A percentile compares a stretch with the other conserved stretches of the same genome.
Conservation (phyloP, 768 basidiomycete genomes). For the Agaricus sinodeliciosus region DNA sequence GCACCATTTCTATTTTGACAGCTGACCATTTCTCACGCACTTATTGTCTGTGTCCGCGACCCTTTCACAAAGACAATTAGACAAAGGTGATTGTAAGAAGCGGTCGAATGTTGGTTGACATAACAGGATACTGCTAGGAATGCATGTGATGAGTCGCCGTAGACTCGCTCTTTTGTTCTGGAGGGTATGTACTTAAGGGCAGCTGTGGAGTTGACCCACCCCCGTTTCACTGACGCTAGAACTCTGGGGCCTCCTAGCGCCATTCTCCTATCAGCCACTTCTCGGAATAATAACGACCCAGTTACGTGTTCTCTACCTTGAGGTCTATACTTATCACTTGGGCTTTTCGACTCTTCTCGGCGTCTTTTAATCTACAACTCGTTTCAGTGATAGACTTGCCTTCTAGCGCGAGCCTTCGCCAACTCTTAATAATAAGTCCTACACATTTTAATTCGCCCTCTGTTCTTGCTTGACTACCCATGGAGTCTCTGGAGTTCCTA, state of each 20-base stretch:
- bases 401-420: not conserved
- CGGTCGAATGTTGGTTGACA: no score
- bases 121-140: not conserved
- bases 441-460: not conserved
- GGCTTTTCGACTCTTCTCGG: not conserved
- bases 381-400: constrained; percentile 3
- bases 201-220: not conserved
- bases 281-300: not conserved
- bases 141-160: constrained; percentile 3
- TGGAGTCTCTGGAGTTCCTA: constrained; percentile 12
- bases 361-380: not conserved
- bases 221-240: constrained; percentile 3
- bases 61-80: constrained; percentile 1
- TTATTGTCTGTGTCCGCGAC: not conserved
- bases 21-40: not conserved
- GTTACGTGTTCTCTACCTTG: not conserved
- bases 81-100: no score
- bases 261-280: not conserved
- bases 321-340: not conserved
- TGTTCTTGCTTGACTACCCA: constrained; percentile 7
- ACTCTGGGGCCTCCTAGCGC: constrained; percentile 7
- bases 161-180: constrained; percentile 15
- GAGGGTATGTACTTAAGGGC: constrained; percentile 11
- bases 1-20: not conserved
- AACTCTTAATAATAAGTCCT: not conserved